Evolutionary conservation across 768 basidiomycete genomes (phyloP).

Genomic region (Lactarius pseudohatsudake): DNA sequence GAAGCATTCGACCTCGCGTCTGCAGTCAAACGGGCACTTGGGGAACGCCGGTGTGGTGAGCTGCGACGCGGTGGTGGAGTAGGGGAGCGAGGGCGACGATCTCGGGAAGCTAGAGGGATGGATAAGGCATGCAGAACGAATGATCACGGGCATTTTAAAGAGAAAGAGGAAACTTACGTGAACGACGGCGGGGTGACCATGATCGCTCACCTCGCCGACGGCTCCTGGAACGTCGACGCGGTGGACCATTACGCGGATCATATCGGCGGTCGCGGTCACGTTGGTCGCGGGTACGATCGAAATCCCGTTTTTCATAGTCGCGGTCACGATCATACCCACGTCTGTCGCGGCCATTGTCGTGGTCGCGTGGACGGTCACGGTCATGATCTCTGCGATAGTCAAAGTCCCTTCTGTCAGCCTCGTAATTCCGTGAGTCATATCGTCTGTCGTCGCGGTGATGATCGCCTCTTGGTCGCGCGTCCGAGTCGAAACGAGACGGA

Average conservation of each 20-base stretch:
- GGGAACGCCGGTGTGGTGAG: constrained; percentile 21
- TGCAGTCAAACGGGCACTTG: constrained; percentile 10
- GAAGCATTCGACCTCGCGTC: constrained; percentile 7
- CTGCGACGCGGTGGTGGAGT: constrained; percentile 18
- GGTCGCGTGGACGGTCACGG: constrained; percentile 22
- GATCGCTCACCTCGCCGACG: constrained; percentile 22
- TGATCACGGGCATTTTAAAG: neutral
- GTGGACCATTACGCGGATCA: constrained; percentile 17
- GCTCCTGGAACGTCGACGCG: constrained; percentile 25
- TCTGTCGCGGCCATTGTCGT: constrained; percentile 16
- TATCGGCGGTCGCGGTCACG: constrained; percentile 20
- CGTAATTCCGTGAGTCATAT: constrained; percentile 19
- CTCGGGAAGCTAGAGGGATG: constrained; percentile 15
- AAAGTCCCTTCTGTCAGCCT: constrained; percentile 23
- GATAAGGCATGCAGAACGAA: neutral
- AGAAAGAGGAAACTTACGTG: constrained; percentile 12
- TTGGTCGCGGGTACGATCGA: constrained; percentile 19
- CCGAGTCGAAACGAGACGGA: constrained; percentile 21
- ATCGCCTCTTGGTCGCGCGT: constrained; percentile 20
- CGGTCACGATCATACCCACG: constrained; percentile 17
- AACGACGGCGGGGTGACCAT: constrained; percentile 28
- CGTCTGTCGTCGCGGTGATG: constrained; percentile 24
- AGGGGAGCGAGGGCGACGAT: constrained; percentile 21
- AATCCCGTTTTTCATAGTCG: constrained; percentile 24
- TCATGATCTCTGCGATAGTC: constrained; percentile 20